Evolutionary conservation across 2,329 filamentous ascomycete species (phyloP).

Genomic region (Gliomastix tumulicola): DNA sequence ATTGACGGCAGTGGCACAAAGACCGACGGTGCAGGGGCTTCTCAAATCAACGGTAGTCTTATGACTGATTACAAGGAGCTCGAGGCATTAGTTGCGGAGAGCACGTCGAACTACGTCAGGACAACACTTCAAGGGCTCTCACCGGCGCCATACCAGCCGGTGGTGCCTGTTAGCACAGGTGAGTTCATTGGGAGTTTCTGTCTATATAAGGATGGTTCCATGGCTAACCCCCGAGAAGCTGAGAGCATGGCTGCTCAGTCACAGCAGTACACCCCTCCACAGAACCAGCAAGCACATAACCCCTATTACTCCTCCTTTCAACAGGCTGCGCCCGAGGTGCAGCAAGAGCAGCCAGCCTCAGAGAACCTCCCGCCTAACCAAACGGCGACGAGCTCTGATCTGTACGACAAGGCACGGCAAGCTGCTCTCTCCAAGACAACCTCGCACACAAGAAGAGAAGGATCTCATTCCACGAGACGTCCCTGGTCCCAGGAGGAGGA

Average conservation of each 20-base stretch:
- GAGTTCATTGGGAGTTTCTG: slow-evolving; percentile 4
- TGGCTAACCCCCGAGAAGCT: too few relatives aligned
- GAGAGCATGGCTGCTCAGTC: slow-evolving; percentile 26
- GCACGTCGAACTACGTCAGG: slow-evolving; percentile 35
- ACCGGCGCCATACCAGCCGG: slow-evolving; percentile 33
- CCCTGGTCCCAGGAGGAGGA: slow-evolving; percentile 89
- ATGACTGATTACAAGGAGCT: slow-evolving; percentile 34
- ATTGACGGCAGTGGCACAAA: too few relatives aligned
- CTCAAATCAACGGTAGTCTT: too few relatives aligned
- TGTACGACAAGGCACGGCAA: slow-evolving; percentile 53
- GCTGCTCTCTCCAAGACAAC: slow-evolving; percentile 50
- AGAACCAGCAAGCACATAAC: slow-evolving; percentile 27
- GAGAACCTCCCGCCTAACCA: slow-evolving; percentile 48
- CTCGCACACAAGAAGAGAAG: slow-evolving; percentile 47
- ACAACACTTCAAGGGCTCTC: slow-evolving; percentile 34
- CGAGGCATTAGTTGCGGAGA: slow-evolving; percentile 34
- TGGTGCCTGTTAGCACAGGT: slow-evolving; percentile 30
- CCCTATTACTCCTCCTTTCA: slow-evolving; percentile 23
- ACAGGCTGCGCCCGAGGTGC: slow-evolving; percentile 24
- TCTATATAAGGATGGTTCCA: too few relatives aligned
- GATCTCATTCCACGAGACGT: slow-evolving; percentile 56
- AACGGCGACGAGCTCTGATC: slow-evolving; percentile 42
- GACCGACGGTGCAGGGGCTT: too few relatives aligned
- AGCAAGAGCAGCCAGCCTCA: slow-evolving; percentile 15
- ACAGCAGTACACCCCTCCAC: slow-evolving; percentile 11